Evolutionary conservation across 2,329 filamentous ascomycete genomes (phyloP), one percentile per base, ranked within the genome.

Genomic region (Penicillium aurantiogriseum): DNA sequence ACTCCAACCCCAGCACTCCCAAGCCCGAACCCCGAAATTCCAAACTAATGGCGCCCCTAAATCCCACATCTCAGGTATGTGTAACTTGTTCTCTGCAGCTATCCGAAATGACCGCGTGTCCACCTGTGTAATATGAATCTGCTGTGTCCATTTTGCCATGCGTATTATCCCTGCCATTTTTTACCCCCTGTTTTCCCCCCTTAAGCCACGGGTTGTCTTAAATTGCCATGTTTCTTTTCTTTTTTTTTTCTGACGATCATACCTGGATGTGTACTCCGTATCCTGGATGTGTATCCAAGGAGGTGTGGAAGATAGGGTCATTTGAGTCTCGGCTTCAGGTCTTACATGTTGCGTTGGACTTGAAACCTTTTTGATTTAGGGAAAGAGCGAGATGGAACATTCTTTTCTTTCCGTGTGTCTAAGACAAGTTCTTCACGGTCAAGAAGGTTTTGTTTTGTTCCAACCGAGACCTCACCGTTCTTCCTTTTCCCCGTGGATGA

Each of bases 11-110:
- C 15, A 17, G 9, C 52, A 17, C 9, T 43, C 9, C 19, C 21
- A 27, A 42, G 19, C 25, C 40, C n/a, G 3, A 21, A 39, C 33
- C 43, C 35, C 27, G 15, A 56, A 35, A 21, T 38, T 33, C n/a
- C 31, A 49, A 39, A 25, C 49, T 46, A 33, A 70, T 71, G 69
- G 57, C 69, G 13, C 68, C 60, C 35, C 55, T 70, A 19, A 71
- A 70, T 53, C 57, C 57, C 31, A 48, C 54, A 21, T 67, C 68
- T 23, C 58, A 65, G 63, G 68, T 69, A 66, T 31, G 66, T 63
- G 42, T 35, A 50, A 53, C 43, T 36, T n/a, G 35, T 59, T 25
- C 46, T 43, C 35, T 63, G 49, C 43, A 39, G 2, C 13, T 64
- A 56, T 31, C 57, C 55, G 51, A 40, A 33, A 39, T 31, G 46